phyloP scores from a whole-genome alignment of 2,329 filamentous ascomycete species.

The Stromatinia cepivora region DNA sequence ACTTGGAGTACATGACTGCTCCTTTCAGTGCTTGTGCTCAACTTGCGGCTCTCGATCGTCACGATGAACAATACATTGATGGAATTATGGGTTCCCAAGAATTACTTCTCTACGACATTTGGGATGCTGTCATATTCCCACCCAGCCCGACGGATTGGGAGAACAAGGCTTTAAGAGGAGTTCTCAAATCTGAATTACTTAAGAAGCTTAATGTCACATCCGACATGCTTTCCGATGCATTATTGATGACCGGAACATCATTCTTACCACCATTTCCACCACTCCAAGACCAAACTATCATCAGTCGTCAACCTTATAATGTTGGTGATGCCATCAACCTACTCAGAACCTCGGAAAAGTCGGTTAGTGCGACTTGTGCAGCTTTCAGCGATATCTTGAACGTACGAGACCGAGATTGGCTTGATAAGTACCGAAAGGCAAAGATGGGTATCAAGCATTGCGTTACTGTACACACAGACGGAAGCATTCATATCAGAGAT shows the following conservation, averaged over 20 bases:
- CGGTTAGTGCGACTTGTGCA: constrained; percentile 71
- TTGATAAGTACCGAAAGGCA: constrained; percentile 83
- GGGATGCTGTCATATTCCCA: constrained; percentile 70
- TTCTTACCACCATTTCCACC: constrained; percentile 80
- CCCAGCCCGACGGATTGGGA: constrained; percentile 68
- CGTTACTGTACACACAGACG: constrained; percentile 63
- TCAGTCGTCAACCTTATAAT: constrained; percentile 53
- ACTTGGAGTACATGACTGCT: constrained; percentile 75
- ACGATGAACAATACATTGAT: constrained; percentile 66
- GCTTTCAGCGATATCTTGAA: constrained; percentile 79
- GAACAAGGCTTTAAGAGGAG: constrained; percentile 58
- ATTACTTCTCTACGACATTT: constrained; percentile 80
- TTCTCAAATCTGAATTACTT: constrained; percentile 69
- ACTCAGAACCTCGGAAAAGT: constrained; percentile 67
- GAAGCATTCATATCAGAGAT: constrained; percentile 74
- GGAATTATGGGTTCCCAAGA: constrained; percentile 84
- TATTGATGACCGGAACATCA: constrained; percentile 78
- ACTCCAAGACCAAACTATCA: constrained; percentile 60
- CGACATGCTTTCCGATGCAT: constrained; percentile 77
- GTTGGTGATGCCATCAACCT: constrained; percentile 78
- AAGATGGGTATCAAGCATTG: constrained; percentile 85
- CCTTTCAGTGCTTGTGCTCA: constrained; percentile 87
- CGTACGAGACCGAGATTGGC: constrained; percentile 70
- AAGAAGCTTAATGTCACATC: constrained; percentile 65
- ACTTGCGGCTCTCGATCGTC: constrained; percentile 76